phyloP scores from a whole-genome alignment of 192 early-diverging fungal species.

The Backusella liffmaniae region DNA sequence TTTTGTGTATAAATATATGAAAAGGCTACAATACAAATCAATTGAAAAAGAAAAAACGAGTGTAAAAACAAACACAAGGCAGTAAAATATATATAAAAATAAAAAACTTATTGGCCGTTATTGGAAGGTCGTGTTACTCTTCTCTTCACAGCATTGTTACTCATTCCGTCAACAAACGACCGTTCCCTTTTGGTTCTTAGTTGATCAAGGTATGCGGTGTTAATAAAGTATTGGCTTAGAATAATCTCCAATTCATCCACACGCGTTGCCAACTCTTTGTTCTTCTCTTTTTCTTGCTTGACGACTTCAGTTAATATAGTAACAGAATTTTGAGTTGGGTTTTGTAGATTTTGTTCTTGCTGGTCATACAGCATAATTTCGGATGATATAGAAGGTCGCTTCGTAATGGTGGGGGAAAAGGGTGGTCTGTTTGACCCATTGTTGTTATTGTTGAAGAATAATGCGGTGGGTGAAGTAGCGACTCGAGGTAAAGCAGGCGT shows the following conservation, averaged over 20 bases:
- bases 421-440: not conserved
- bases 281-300: not conserved
- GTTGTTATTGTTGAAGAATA: not conserved
- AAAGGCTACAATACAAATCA: not conserved
- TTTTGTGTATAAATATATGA: not conserved
- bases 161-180: not conserved
- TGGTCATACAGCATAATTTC: too few species aligned
- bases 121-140: not conserved
- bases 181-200: constrained; percentile 2
- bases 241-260: constrained; percentile 29
- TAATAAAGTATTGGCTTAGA: constrained; percentile 29
- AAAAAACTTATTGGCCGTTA: not conserved
- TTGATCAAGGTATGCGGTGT: constrained; percentile 26
- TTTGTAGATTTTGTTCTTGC: not conserved
- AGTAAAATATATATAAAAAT: not conserved
- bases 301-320: not conserved
- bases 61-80: not conserved
- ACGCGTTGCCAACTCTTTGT: constrained; percentile 9
- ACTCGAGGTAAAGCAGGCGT: not conserved
- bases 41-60: not conserved
- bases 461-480: not conserved
- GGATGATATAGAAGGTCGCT: not conserved
- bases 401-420: not conserved
- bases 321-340: not conserved
- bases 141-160: not conserved